phyloP scores from a whole-genome alignment of 306 rosid species.

The Dryas alaskensis region DNA sequence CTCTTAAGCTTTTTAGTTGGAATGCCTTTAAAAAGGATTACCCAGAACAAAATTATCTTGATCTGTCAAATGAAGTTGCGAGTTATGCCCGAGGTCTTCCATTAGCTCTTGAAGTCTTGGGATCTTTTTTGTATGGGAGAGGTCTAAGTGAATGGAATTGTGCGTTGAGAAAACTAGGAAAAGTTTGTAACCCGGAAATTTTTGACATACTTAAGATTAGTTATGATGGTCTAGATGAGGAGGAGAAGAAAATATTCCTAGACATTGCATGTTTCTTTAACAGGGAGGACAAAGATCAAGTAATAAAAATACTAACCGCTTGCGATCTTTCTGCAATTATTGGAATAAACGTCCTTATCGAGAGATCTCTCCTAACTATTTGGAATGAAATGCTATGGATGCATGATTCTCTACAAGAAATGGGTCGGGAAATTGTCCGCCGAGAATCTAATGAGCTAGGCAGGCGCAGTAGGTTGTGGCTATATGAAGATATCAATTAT shows the following conservation, averaged over 20 bases:
- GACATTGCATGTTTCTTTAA: slow-evolving; percentile 27
- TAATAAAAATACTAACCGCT: background rate
- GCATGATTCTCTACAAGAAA: slow-evolving; percentile 28
- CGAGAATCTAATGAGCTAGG: background rate
- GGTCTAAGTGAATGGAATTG: background rate
- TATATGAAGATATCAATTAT: slow-evolving; percentile 8
- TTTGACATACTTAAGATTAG: slow-evolving; percentile 11
- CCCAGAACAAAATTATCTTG: slow-evolving; percentile 4
- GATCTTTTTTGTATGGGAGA: slow-evolving; percentile 9
- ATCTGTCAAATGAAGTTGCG: background rate
- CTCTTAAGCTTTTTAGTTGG: slow-evolving; percentile 2
- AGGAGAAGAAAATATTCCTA: slow-evolving; percentile 8
- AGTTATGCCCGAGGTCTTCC: slow-evolving; percentile 17
- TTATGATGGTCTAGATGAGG: background rate
- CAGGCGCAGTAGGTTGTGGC: slow-evolving; percentile 19
- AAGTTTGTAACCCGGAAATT: slow-evolving; percentile 10
- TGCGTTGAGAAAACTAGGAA: slow-evolving; percentile 5
- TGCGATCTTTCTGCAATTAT: slow-evolving; percentile 15
- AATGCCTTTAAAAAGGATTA: slow-evolving; percentile 1
- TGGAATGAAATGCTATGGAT: slow-evolving; percentile 6
- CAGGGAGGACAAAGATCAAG: slow-evolving; percentile 8
- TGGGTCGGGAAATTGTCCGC: slow-evolving; percentile 16
- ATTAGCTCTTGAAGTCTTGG: slow-evolving; percentile 18
- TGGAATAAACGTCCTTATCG: slow-evolving; percentile 18
- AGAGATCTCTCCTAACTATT: slow-evolving; percentile 5